Percentiles rank a stretch among this genome's conserved stretches.
These are phyloP conservation scores for Aspergillus novofumigatus DNA, from an alignment of 2,329 filamentous ascomycete species.

Conservation along the genomic window DNA sequence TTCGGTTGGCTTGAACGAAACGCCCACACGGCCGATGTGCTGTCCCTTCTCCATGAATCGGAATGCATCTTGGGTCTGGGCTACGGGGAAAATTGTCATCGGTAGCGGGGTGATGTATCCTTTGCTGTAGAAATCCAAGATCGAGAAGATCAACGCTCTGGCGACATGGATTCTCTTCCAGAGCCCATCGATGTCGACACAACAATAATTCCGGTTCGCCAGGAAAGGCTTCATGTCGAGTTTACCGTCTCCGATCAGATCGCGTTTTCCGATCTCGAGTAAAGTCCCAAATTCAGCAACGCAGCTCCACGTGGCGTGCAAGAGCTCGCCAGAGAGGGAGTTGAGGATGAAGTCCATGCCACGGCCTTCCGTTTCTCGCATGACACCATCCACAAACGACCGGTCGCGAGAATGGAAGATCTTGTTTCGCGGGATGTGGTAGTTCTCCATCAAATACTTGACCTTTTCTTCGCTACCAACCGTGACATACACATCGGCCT, in stretches of 20 bases:
- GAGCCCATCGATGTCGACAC: conserved; percentile 7
- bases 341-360: conserved; percentile 28
- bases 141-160: not conserved
- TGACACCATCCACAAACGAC: conserved; percentile 15
- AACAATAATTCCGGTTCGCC: conserved; percentile 9
- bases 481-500: conserved; percentile 15
- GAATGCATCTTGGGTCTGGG: no score
- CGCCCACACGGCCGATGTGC: no score
- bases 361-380: conserved; percentile 14
- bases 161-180: not conserved
- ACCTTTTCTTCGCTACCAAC: conserved; percentile 21
- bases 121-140: not conserved
- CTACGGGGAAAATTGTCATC: no score
- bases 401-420: conserved; percentile 24
- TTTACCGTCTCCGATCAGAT: not conserved
- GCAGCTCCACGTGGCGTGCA: conserved; percentile 24
- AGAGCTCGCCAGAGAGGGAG: conserved; percentile 24
- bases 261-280: conserved; percentile 19
- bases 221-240: conserved; percentile 16
- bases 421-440: conserved; percentile 12
- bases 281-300: conserved; percentile 20
- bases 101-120: no score
- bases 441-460: conserved; percentile 13
- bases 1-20: no score
- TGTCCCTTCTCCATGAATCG: no score